phyloP scores from a whole-genome alignment of 2,329 filamentous ascomycete genomes.

The Pseudocercospora fuligena region DNA sequence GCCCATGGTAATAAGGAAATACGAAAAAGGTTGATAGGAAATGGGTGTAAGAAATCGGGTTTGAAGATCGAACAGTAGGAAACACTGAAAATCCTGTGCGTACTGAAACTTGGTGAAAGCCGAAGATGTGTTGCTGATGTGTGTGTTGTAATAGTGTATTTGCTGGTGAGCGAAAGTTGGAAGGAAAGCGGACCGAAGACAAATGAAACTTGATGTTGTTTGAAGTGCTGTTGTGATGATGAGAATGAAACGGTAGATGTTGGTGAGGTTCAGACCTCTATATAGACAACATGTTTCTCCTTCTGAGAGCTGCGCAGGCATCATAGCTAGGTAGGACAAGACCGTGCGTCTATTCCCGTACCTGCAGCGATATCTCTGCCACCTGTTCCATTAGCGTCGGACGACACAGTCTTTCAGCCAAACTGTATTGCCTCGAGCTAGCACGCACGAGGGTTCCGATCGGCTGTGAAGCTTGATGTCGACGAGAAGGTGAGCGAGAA shows the following conservation, averaged over 20 bases:
- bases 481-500: constrained; percentile 5
- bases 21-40: constrained; percentile 13
- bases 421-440: constrained; percentile 21
- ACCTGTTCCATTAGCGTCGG: constrained; percentile 16
- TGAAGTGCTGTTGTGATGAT: constrained; percentile 22
- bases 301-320: constrained; percentile 10
- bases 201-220: constrained; percentile 15
- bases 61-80: constrained; percentile 15
- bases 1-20: constrained; percentile 39
- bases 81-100: constrained; percentile 19
- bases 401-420: constrained; percentile 20
- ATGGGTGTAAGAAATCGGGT: constrained; percentile 16
- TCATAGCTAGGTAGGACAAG: not conserved
- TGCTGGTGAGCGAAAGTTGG: constrained; percentile 19
- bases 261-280: constrained; percentile 16
- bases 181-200: constrained; percentile 25
- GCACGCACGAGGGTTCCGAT: constrained; percentile 7
- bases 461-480: constrained; percentile 1
- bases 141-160: constrained; percentile 13
- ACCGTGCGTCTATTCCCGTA: constrained; percentile 23
- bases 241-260: constrained; percentile 14
- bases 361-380: constrained; percentile 26
- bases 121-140: not conserved
- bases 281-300: constrained; percentile 22
- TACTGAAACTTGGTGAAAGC: constrained; percentile 1